phyloP scores from a whole-genome alignment of 352 stramenopile species.

The Globisporangium heterothallicum region DNA sequence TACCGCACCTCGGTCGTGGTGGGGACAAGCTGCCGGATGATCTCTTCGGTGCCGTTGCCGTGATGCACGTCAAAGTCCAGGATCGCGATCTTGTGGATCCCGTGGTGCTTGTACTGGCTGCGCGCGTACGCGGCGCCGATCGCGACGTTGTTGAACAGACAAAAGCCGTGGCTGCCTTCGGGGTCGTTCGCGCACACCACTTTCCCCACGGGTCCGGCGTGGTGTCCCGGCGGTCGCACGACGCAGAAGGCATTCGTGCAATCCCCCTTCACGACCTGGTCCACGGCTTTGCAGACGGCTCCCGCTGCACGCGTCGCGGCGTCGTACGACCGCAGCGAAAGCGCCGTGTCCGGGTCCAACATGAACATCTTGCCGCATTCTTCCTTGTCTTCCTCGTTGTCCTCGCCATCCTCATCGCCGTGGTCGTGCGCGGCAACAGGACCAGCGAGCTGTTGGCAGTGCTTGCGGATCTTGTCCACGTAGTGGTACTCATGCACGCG shows the following conservation, averaged over 20 bases:
- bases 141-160: constrained; percentile 97
- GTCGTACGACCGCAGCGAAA: constrained; percentile 74
- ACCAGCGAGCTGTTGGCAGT: constrained; percentile 33
- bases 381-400: constrained; percentile 24
- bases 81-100: constrained; percentile 93
- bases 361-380: constrained; percentile 35
- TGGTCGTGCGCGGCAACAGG: constrained; percentile 1
- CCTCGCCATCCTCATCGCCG: constrained; percentile 13
- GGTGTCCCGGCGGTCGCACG: constrained; percentile 95
- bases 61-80: constrained; percentile 99
- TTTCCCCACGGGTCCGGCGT: constrained; percentile 93
- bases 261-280: constrained; percentile 82
- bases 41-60: constrained; percentile 97
- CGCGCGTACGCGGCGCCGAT: constrained; percentile 95
- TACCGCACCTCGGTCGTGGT: constrained; percentile 70
- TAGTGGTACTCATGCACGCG: constrained; percentile 89
- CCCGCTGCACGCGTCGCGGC: constrained; percentile 76
- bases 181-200: constrained; percentile 92
- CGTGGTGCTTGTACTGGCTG: constrained; percentile 87
- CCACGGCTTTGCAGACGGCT: constrained; percentile 78
- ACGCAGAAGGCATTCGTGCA: constrained; percentile 95
- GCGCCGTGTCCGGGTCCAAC: constrained; percentile 74
- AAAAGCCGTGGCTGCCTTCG: constrained; percentile 91
- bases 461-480: constrained; percentile 59
- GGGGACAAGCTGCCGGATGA: constrained; percentile 91